Evolutionary conservation across 495 filamentous ascomycete genomes (phyloP).

Genomic region (Penicillium canariense): DNA sequence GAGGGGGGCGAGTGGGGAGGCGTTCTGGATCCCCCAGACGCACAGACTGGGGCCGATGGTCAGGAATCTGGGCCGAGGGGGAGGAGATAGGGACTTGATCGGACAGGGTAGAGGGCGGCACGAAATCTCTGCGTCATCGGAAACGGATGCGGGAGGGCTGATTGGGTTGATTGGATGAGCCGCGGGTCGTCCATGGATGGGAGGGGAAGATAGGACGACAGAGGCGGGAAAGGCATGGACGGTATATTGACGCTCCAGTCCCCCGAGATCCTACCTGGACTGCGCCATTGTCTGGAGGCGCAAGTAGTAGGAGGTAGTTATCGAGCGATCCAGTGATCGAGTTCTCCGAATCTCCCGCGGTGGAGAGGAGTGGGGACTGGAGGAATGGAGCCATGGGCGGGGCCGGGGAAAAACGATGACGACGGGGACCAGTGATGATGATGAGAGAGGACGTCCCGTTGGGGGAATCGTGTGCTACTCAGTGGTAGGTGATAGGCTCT

Average conservation of each 20-base stretch:
- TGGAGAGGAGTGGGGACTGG: slow-evolving; percentile 10
- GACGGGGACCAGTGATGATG: slow-evolving; percentile 25
- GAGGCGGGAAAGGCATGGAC: not conserved
- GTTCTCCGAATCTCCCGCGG: too few species aligned
- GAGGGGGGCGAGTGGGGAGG: not conserved
- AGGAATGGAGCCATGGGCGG: slow-evolving; percentile 12
- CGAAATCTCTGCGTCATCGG: slow-evolving; percentile 28
- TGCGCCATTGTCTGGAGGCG: not conserved
- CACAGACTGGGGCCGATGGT: slow-evolving; percentile 17
- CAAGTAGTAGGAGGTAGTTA: too few species aligned
- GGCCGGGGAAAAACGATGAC: slow-evolving; percentile 13
- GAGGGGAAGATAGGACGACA: not conserved
- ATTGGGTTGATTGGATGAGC: slow-evolving; percentile 10
- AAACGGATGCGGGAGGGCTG: not conserved
- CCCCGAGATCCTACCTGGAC: not conserved
- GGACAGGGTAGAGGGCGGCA: not conserved
- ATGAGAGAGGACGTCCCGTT: slow-evolving; percentile 13
- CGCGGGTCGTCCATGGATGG: slow-evolving; percentile 6
- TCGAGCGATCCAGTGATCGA: too few species aligned
- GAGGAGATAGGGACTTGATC: slow-evolving; percentile 3
- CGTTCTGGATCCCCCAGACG: not conserved
- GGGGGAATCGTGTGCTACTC: not conserved
- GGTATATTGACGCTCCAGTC: not conserved
- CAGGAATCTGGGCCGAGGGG: slow-evolving; percentile 19
- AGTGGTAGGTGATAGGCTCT: too few species aligned